Conservation (phyloP, 768 basidiomycete species). For the Hericium coralloides region DNA sequence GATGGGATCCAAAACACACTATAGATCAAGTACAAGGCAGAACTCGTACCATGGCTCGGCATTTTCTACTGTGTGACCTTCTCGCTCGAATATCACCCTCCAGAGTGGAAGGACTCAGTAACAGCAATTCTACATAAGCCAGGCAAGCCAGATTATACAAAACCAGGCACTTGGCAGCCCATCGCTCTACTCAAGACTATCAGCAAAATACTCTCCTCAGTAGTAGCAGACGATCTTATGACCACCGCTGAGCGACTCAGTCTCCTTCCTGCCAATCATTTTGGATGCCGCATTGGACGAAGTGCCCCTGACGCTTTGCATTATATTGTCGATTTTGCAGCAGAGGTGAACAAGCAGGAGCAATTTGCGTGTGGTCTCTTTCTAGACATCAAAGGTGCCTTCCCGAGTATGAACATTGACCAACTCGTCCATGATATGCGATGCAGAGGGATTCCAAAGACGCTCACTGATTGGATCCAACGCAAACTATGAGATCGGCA, state of each 20-base stretch:
- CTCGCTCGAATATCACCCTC: background rate
- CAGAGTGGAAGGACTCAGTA: conserved; percentile 6
- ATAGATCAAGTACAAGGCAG: conserved; percentile 1
- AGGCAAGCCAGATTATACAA: conserved; percentile 13
- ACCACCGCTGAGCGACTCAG: background rate
- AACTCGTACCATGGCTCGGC: conserved; percentile 9
- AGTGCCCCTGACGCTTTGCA: background rate
- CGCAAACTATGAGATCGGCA: conserved; percentile 1
- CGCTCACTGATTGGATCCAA: conserved; percentile 14
- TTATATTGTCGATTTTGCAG: conserved; percentile 1
- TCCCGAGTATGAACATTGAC: conserved; percentile 28
- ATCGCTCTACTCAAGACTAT: conserved; percentile 12
- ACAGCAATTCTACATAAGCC: conserved; percentile 12
- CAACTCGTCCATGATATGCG: conserved; percentile 25
- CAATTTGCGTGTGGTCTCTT: conserved; percentile 29
- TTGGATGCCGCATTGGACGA: background rate
- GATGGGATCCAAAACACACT: conserved; percentile 17
- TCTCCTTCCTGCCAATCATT: background rate
- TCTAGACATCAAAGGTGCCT: conserved; percentile 36
- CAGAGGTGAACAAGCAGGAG: conserved; percentile 17
- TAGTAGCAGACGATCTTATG: background rate
- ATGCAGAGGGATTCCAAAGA: conserved; percentile 20
- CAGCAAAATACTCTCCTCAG: conserved; percentile 11
- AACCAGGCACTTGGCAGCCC: conserved; percentile 10
- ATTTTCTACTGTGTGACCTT: conserved; percentile 13